Evolutionary conservation across 176 grass and related monocot genomes (phyloP).

Genomic region (Oryza rufipogon): DNA sequence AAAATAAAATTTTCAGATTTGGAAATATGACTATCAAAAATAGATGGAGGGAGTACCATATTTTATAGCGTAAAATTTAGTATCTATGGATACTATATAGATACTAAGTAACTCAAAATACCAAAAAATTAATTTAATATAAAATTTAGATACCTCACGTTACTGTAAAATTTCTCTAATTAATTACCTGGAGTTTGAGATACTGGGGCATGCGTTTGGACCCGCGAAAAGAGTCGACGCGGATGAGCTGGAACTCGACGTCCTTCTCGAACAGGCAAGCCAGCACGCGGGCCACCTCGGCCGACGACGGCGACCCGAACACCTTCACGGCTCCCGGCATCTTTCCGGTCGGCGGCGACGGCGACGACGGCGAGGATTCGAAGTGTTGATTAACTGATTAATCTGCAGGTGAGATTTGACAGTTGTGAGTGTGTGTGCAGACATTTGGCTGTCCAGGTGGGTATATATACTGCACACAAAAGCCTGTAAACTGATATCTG

Average conservation of each 20-base stretch:
- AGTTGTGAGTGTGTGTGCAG: not conserved
- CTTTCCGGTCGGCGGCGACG: not conserved
- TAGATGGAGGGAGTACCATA: no score
- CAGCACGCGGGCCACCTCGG: constrained; percentile 60
- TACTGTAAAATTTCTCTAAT: no score
- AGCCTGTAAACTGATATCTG: not conserved
- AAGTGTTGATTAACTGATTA: not conserved
- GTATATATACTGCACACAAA: constrained; percentile 25
- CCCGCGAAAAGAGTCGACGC: constrained; percentile 59
- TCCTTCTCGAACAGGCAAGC: constrained; percentile 76
- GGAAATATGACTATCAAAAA: no score
- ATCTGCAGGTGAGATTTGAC: not conserved
- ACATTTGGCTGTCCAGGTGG: not conserved
- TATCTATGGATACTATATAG: no score
- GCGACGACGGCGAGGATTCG: not conserved
- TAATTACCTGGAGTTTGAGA: constrained; percentile 55
- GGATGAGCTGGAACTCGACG: constrained; percentile 73
- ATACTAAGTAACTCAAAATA: no score
- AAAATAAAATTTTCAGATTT: no score
- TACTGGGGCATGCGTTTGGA: constrained; percentile 45
- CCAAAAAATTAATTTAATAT: no score
- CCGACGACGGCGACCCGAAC: constrained; percentile 60
- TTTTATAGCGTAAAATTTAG: no score
- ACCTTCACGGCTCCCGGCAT: constrained; percentile 60
- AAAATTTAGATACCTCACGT: no score